Evolutionary conservation across 2,329 filamentous ascomycete species (phyloP).

Genomic region (Incumbomyces lentus): DNA sequence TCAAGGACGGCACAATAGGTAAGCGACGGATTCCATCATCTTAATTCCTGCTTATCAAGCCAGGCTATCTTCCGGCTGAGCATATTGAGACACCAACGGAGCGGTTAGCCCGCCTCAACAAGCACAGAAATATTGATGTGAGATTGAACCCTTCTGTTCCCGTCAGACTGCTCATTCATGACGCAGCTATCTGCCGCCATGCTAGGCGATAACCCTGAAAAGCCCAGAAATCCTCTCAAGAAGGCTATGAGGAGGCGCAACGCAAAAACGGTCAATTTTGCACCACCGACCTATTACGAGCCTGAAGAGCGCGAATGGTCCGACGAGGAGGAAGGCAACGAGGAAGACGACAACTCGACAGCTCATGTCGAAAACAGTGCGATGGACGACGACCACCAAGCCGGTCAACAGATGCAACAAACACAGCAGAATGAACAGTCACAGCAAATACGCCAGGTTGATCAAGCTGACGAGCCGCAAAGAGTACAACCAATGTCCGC

Average conservation of each 20-base stretch:
- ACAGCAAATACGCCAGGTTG: conserved; percentile 22
- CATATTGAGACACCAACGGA: conserved; percentile 98
- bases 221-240: conserved; percentile 72
- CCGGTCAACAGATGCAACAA: conserved; percentile 2
- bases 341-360: conserved; percentile 23
- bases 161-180: conserved; percentile 14
- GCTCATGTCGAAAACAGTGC: conserved; percentile 37
- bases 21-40: conserved; percentile 20
- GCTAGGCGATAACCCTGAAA: conserved; percentile 64
- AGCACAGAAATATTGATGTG: conserved; percentile 96
- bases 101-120: conserved; percentile 83
- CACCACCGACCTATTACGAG: conserved; percentile 76
- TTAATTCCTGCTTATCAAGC: conserved; percentile 15
- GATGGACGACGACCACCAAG: conserved; percentile 27
- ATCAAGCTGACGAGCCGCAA: conserved; percentile 12
- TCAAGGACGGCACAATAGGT: conserved; percentile 95
- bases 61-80: conserved; percentile 90
- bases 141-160: conserved; percentile 26
- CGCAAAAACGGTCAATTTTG: conserved; percentile 77
- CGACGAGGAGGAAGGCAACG: conserved; percentile 57
- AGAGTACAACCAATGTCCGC: conserved; percentile 10
- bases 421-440: conserved; percentile 24
- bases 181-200: conserved; percentile 56
- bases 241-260: conserved; percentile 73
- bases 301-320: conserved; percentile 77